These are phyloP conservation scores for Suhomyces choctaworum DNA, from an alignment of 1,139 yeast genomes.

Conservation along the genomic window DNA sequence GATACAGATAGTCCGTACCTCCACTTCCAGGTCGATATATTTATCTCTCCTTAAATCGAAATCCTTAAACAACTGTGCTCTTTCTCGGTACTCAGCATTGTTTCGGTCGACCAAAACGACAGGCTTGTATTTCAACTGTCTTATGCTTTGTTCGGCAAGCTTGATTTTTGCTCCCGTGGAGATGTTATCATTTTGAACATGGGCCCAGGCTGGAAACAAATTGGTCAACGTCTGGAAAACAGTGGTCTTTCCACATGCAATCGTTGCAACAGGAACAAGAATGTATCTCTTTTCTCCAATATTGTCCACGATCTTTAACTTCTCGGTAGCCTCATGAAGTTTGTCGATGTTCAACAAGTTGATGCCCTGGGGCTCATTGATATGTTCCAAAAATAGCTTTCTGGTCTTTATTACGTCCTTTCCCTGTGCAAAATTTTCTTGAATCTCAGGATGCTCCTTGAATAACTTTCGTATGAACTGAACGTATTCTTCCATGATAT, in stretches of 20 bases:
- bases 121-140: slow-evolving; percentile 23
- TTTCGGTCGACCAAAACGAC: slow-evolving; percentile 82
- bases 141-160: slow-evolving; percentile 52
- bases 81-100: slow-evolving; percentile 70
- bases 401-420: slow-evolving; percentile 78
- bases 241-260: slow-evolving; percentile 96
- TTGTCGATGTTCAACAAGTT: slow-evolving; percentile 24
- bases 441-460: slow-evolving; percentile 42
- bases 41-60: slow-evolving; percentile 41
- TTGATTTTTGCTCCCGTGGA: slow-evolving; percentile 49
- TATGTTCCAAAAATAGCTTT: slow-evolving; percentile 52
- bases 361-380: slow-evolving; percentile 35
- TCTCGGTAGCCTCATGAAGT: slow-evolving; percentile 14
- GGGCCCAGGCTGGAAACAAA: slow-evolving; percentile 66
- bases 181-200: slow-evolving; percentile 84
- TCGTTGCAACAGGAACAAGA: slow-evolving; percentile 80
- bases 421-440: slow-evolving; percentile 51
- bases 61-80: slow-evolving; percentile 64
- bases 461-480: slow-evolving; percentile 62
- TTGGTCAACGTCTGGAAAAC: slow-evolving; percentile 59
- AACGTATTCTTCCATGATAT: slow-evolving; percentile 65
- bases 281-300: slow-evolving; percentile 45
- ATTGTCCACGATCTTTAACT: slow-evolving; percentile 3
- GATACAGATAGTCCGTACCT: slow-evolving; percentile 58
- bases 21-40: slow-evolving; percentile 31